phyloP scores from a whole-genome alignment of 306 rosid genomes.

The Rosa lucieae region DNA sequence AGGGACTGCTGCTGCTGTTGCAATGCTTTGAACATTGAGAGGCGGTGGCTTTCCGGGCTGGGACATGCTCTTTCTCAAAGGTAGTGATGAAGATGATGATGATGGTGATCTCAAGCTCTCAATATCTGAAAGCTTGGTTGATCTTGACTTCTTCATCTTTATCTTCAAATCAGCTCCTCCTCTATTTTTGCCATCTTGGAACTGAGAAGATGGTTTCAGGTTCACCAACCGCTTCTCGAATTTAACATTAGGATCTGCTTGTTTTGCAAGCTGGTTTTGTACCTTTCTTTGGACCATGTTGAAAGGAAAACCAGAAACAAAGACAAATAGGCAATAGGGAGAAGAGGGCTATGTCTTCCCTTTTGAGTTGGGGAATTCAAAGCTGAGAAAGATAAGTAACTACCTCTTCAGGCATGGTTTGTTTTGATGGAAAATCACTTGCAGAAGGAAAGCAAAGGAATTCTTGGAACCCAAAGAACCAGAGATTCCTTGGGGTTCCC shows the following conservation, averaged over 20 bases:
- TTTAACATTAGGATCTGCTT: slow-evolving; percentile 52
- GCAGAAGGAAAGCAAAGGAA: slow-evolving; percentile 35
- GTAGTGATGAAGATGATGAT: slow-evolving; percentile 24
- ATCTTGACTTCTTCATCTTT: slow-evolving; percentile 72
- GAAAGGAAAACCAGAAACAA: slow-evolving; percentile 33
- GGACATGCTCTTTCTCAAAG: slow-evolving; percentile 33
- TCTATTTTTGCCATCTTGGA: slow-evolving; percentile 65
- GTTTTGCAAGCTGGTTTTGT: slow-evolving; percentile 59
- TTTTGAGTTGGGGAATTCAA: slow-evolving; percentile 34
- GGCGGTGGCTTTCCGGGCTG: slow-evolving; percentile 49
- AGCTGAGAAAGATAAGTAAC: slow-evolving; percentile 37
- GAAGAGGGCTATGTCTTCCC: slow-evolving; percentile 39
- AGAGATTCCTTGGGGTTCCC: slow-evolving; percentile 46
- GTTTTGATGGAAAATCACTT: slow-evolving; percentile 26
- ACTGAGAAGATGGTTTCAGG: slow-evolving; percentile 50
- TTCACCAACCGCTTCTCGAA: slow-evolving; percentile 48
- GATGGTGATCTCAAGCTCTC: slow-evolving; percentile 50
- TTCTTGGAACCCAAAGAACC: slow-evolving; percentile 52
- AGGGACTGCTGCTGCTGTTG: slow-evolving; percentile 27
- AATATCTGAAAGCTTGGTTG: slow-evolving; percentile 61
- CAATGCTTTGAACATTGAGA: slow-evolving; percentile 30
- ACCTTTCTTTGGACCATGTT: slow-evolving; percentile 87
- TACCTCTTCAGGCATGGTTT: slow-evolving; percentile 25
- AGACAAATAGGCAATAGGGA: slow-evolving; percentile 12
- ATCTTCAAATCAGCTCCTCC: slow-evolving; percentile 81